Conservation (phyloP, 2,329 filamentous ascomycete genomes). For the Waltergamsia citrina region DNA sequence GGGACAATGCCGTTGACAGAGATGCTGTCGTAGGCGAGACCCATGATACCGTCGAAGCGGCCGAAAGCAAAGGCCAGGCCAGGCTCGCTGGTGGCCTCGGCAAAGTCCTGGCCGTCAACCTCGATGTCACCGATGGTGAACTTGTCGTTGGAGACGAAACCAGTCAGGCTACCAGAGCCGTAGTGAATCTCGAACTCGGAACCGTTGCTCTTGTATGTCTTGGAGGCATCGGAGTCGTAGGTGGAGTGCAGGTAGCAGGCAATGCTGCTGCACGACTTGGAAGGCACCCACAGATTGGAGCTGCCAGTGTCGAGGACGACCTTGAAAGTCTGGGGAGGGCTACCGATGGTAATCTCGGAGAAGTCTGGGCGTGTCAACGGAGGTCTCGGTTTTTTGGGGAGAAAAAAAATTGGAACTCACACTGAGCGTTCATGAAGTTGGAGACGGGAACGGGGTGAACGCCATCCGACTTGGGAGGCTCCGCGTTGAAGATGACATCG, state of each 20-base stretch:
- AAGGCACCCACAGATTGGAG: constrained; percentile 98
- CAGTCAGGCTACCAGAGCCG: constrained; percentile 87
- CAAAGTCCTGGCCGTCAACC: constrained; percentile 87
- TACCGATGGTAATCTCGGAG: constrained; percentile 90
- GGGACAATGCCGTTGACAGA: constrained; percentile 94
- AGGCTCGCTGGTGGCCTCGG: constrained; percentile 90
- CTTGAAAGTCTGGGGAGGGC: constrained; percentile 91
- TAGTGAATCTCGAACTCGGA: constrained; percentile 88
- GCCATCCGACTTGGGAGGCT: constrained; percentile 53
- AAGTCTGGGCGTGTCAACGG: constrained; percentile 56
- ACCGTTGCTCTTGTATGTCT: constrained; percentile 89
- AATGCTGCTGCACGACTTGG: constrained; percentile 81
- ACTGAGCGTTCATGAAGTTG: constrained; percentile 99
- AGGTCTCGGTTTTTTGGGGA: constrained; percentile 5
- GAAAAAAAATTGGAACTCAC: constrained; percentile 51
- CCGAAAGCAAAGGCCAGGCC: constrained; percentile 97
- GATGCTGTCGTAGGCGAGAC: constrained; percentile 89
- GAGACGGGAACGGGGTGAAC: constrained; percentile 79
- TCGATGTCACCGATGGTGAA: constrained; percentile 82
- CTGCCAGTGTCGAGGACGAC: constrained; percentile 97
- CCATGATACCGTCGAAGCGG: constrained; percentile 92
- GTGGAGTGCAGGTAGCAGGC: constrained; percentile 96
- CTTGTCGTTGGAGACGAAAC: constrained; percentile 85
- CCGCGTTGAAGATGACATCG: constrained; percentile 72
- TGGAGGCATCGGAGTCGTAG: constrained; percentile 87